A percentile compares a stretch with the other conserved stretches of the same genome.
Evolutionary conservation across 148 eudicot species (phyloP).

Genomic region (Suaeda aralocaspica): DNA sequence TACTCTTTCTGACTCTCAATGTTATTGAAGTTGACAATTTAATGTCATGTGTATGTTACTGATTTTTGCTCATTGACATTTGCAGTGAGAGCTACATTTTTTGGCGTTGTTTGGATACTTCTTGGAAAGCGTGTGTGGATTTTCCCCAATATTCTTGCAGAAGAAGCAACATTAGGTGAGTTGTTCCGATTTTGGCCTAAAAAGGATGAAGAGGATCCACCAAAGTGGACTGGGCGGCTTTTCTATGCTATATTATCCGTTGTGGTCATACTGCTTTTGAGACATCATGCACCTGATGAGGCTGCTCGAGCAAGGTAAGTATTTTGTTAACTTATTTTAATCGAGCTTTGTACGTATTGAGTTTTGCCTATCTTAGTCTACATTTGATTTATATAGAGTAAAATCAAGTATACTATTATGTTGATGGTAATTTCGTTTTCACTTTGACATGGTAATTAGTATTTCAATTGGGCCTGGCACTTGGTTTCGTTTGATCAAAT

Average conservation of each 20-base stretch:
- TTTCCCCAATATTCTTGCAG: constrained; percentile 98
- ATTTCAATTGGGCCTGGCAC: not conserved
- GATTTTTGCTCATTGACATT: constrained; percentile 9
- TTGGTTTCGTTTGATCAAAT: no score
- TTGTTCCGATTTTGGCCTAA: constrained; percentile 93
- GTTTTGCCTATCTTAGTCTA: not conserved
- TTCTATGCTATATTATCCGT: constrained; percentile 67
- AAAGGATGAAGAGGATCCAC: constrained; percentile 87
- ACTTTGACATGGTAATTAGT: not conserved
- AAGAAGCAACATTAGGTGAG: constrained; percentile 92
- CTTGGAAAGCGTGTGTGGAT: constrained; percentile 89
- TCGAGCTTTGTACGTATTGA: not conserved
- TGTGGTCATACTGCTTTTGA: constrained; percentile 57
- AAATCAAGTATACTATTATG: not conserved
- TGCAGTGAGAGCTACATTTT: constrained; percentile 86
- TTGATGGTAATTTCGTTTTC: not conserved
- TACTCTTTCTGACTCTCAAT: not conserved
- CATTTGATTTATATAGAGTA: not conserved
- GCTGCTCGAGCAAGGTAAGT: constrained; percentile 97
- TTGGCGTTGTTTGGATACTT: constrained; percentile 73
- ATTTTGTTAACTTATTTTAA: not conserved
- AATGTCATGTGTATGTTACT: not conserved
- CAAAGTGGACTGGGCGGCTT: constrained; percentile 89
- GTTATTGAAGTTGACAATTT: not conserved
- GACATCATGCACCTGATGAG: constrained; percentile 99